Evolutionary conservation across 2,329 filamentous ascomycete species (phyloP), one percentile per base, ranked within the genome.

Genomic region (Sporothrix phasma): DNA sequence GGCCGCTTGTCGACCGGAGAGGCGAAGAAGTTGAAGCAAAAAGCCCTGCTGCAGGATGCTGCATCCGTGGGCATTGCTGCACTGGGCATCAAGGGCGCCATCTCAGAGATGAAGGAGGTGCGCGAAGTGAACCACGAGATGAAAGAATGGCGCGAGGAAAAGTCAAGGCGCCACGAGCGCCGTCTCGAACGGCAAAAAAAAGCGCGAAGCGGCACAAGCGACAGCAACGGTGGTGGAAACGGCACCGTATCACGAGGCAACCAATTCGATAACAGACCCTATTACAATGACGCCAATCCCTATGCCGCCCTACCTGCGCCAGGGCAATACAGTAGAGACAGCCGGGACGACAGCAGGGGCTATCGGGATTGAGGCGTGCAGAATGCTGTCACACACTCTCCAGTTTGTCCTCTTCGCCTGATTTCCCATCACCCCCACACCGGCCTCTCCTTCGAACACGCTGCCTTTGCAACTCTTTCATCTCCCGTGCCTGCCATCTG

Each of bases 21-120:
- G 68, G 82, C 82, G 65, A 80, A 78, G 70, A 84, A 83, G 70
- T 76, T 84, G 70, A 84, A 82, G 74, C 77, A 78, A 60, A 84
- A 80, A 71, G 81, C 82, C 11, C 72, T 84, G 10, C 71, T 84
- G 67, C 80, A 84, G 72, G 82, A 85, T 69, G 81, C 80, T 0
- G 82, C 82, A n/a, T 82, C 81, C 3, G 76, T 85, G 5, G 82
- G 82, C 64, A 80, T 85, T 60, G 83, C 82, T 1, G 81, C 81
- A 13, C 69, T 85, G 69, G 81, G 82, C 53, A 80, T 85, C 73
- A 82, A 83, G 71, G 79, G 81, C 39, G 82, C 82, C 68, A 68
- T 84, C 49, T 78, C 75, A 17, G 81, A 84, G 71, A 73, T 84
- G 71, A 83, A 84, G 73, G 80, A 84, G 67, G 82, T 77, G 64